Percentiles rank a stretch among this genome's conserved stretches.
These are phyloP conservation scores for Echium plantagineum DNA, from an alignment of 257 asterid species.

Conservation along the genomic window DNA sequence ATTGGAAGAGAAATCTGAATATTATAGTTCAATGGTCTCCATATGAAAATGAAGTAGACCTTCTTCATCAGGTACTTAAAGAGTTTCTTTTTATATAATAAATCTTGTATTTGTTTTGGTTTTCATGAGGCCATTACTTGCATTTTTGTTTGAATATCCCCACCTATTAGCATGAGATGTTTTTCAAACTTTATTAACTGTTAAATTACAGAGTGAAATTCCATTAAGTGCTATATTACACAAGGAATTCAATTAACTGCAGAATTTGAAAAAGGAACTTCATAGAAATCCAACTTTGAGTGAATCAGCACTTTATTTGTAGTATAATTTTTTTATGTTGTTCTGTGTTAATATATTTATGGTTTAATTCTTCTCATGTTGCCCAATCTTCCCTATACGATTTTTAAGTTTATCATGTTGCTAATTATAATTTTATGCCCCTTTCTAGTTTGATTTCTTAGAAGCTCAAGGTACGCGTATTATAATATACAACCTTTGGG, in stretches of 20 bases:
- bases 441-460: constrained; percentile 36
- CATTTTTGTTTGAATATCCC: background rate
- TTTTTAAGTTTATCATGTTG: background rate
- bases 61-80: constrained; percentile 43
- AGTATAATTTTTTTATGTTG: too few species aligned
- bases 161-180: background rate
- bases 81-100: too few species aligned
- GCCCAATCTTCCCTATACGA: too few species aligned
- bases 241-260: too few species aligned
- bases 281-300: background rate
- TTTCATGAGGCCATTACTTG: background rate
- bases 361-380: background rate
- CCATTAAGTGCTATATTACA: too few species aligned
- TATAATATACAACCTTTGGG: constrained; percentile 76
- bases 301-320: too few species aligned
- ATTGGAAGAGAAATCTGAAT: constrained; percentile 49
- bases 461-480: constrained; percentile 69
- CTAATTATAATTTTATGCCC: background rate
- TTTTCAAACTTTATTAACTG: too few species aligned
- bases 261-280: too few species aligned
- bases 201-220: too few species aligned
- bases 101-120: background rate
- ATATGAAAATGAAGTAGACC: constrained; percentile 45
- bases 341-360: background rate
- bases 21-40: constrained; percentile 68